phyloP scores from a whole-genome alignment of 495 filamentous ascomycete species.

The Podospora bellae-mahoneyi region DNA sequence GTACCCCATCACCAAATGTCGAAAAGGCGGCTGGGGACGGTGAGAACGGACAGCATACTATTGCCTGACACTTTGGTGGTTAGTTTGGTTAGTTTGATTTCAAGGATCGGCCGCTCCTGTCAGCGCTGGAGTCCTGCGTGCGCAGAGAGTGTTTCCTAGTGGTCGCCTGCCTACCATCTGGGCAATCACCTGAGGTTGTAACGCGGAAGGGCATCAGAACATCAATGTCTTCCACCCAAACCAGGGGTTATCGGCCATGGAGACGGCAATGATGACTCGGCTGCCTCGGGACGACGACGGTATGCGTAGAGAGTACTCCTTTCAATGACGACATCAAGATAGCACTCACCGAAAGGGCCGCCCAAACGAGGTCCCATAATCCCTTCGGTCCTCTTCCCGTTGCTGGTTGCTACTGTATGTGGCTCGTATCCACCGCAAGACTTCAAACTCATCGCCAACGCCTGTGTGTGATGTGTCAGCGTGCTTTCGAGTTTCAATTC shows the following conservation, averaged over 20 bases:
- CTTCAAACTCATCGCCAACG: background rate
- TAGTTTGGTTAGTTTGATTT: background rate
- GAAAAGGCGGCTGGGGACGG: background rate
- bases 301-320: background rate
- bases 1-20: background rate
- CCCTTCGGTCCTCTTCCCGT: background rate
- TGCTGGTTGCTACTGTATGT: background rate
- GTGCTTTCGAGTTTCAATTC: background rate
- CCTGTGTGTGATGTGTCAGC: background rate
- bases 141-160: background rate
- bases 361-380: background rate
- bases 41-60: background rate
- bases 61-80: background rate
- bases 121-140: background rate
- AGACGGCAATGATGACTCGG: background rate
- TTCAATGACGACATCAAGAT: background rate
- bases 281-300: background rate
- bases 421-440: background rate
- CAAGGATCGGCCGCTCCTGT: background rate
- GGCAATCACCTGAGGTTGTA: background rate
- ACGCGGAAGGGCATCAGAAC: background rate
- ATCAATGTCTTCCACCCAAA: background rate
- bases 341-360: background rate
- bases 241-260: background rate
- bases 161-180: background rate